These are phyloP conservation scores for Echria macrotheca DNA, from an alignment of 495 filamentous ascomycete genomes.

Conservation along the genomic window DNA sequence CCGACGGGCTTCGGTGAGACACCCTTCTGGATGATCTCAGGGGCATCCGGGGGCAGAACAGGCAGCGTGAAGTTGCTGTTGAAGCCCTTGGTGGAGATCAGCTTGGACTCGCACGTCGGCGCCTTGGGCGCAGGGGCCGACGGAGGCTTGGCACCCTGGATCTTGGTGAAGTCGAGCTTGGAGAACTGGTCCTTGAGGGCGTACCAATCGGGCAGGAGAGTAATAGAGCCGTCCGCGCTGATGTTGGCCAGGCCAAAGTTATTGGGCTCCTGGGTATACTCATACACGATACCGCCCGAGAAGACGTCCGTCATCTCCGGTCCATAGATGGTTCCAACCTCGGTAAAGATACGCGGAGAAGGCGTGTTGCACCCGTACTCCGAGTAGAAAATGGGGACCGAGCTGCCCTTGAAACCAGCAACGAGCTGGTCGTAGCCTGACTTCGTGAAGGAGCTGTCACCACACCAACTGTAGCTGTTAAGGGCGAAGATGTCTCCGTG, in stretches of 20 bases:
- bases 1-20: slow-evolving; percentile 37
- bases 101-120: slow-evolving; percentile 51
- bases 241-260: slow-evolving; percentile 74
- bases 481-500: slow-evolving; percentile 83
- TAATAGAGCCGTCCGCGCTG: slow-evolving; percentile 57
- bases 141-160: slow-evolving; percentile 53
- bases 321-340: slow-evolving; percentile 76
- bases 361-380: slow-evolving; percentile 92
- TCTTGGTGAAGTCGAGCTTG: slow-evolving; percentile 61
- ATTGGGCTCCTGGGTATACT: slow-evolving; percentile 68
- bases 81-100: slow-evolving; percentile 63
- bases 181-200: slow-evolving; percentile 67
- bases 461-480: slow-evolving; percentile 96
- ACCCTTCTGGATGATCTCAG: slow-evolving; percentile 51
- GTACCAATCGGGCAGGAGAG: slow-evolving; percentile 66
- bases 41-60: slow-evolving; percentile 35
- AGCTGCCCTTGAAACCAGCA: slow-evolving; percentile 61
- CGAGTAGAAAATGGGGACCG: slow-evolving; percentile 89
- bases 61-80: slow-evolving; percentile 73
- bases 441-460: slow-evolving; percentile 62
- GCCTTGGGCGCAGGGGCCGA: slow-evolving; percentile 47
- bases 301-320: slow-evolving; percentile 70
- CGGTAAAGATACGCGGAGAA: slow-evolving; percentile 73
- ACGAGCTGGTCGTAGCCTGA: slow-evolving; percentile 70
- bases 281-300: slow-evolving; percentile 85